These are phyloP conservation scores for Suzukiozyma palmioleophila DNA, from an alignment of 1,139 yeast genomes.

Conservation along the genomic window DNA sequence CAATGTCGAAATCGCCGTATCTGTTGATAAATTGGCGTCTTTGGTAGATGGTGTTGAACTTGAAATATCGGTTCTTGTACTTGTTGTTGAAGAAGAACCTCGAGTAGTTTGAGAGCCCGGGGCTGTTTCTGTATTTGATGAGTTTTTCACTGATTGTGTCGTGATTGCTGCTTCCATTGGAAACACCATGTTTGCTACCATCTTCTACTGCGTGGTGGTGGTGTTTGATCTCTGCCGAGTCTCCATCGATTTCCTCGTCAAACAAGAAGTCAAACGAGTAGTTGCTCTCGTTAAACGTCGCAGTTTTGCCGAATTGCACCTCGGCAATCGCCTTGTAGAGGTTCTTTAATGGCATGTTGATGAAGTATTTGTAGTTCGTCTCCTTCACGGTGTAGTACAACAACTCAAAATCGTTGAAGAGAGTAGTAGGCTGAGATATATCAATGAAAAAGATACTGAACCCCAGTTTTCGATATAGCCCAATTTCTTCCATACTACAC, in stretches of 20 bases:
- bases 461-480: slow-evolving; percentile 51
- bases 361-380: slow-evolving; percentile 38
- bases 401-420: slow-evolving; percentile 42
- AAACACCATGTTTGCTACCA: not conserved
- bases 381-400: slow-evolving; percentile 40
- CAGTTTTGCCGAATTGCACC: slow-evolving; percentile 28
- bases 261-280: not conserved
- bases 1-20: slow-evolving; percentile 39
- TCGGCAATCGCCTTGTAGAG: slow-evolving; percentile 37
- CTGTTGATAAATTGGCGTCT: slow-evolving; percentile 44
- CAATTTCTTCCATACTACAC: slow-evolving; percentile 57
- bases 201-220: not conserved
- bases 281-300: slow-evolving; percentile 1
- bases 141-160: slow-evolving; percentile 8
- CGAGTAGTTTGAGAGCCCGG: slow-evolving; percentile 22
- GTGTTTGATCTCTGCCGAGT: not conserved
- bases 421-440: slow-evolving; percentile 40
- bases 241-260: not conserved
- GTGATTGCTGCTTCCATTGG: slow-evolving; percentile 3
- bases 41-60: slow-evolving; percentile 46
- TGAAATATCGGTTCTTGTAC: slow-evolving; percentile 35
- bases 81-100: slow-evolving; percentile 34
- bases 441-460: slow-evolving; percentile 57
- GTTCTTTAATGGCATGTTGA: slow-evolving; percentile 40
- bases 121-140: slow-evolving; percentile 11